A percentile compares a stretch with the other conserved stretches of the same genome.
phyloP scores from a whole-genome alignment of 2,329 filamentous ascomycete species.

The Xylariaceae sp. region DNA sequence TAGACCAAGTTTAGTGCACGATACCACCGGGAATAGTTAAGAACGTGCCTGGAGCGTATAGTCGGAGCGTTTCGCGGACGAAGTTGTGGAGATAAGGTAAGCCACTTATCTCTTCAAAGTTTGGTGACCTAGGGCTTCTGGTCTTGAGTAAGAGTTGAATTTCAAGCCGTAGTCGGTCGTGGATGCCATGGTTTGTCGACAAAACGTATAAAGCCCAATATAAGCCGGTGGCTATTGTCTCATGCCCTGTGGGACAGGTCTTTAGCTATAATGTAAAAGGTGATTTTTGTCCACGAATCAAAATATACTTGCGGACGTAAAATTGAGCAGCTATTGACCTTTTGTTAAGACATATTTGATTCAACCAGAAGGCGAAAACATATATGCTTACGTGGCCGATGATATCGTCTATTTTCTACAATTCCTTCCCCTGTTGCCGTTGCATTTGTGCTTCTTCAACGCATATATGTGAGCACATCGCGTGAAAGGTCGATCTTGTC shows the following conservation, averaged over 20 bases:
- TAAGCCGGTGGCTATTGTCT: conserved; percentile 42
- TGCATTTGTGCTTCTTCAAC: conserved; percentile 36
- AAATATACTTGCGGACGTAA: conserved; percentile 32
- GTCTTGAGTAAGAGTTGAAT: conserved; percentile 29
- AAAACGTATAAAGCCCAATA: conserved; percentile 44
- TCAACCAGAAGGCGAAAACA: background rate
- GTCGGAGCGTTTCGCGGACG: conserved; percentile 43
- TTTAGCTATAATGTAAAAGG: conserved; percentile 19
- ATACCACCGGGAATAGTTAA: background rate
- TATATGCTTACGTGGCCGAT: conserved; percentile 37
- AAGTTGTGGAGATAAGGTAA: conserved; percentile 46
- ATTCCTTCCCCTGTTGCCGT: conserved; percentile 29
- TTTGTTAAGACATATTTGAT: too few relatives aligned
- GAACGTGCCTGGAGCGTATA: conserved; percentile 41
- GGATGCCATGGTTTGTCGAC: conserved; percentile 40
- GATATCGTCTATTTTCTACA: conserved; percentile 42
- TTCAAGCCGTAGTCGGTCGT: conserved; percentile 42
- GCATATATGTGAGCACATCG: conserved; percentile 41
- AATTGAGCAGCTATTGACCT: conserved; percentile 21
- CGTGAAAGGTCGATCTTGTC: conserved; percentile 30
- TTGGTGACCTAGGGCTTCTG: conserved; percentile 29
- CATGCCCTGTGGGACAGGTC: conserved; percentile 39
- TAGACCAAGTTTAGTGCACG: background rate
- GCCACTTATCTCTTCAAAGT: conserved; percentile 37
- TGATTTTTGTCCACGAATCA: too few relatives aligned